Base-by-base conservation (phyloP, 2,329 filamentous ascomycete genomes). In the Pseudogymnoascus sp. region DNA sequence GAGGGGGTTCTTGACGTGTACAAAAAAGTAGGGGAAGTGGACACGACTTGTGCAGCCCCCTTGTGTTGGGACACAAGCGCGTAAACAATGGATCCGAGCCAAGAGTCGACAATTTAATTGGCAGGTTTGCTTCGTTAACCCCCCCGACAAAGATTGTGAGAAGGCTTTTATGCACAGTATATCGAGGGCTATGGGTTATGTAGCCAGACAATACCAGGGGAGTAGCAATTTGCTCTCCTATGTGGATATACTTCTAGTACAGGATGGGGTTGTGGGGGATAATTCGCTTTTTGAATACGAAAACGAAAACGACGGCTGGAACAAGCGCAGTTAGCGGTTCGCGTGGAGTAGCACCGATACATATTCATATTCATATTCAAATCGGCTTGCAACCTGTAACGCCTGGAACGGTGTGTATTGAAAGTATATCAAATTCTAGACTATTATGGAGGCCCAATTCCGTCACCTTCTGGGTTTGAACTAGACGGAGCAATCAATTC, bases 1-100 rank as follows among this genome's bases (percentile, higher is more conserved):
- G 53, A 33, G 19, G 61, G 59, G 46, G 50, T 33, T 56, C 50
- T 56, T 33, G 50, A 33, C 50, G n/a, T 56, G 50, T 56, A 56
- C 28, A 56, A 56, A 56, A 53, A 56, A 56, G 50, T 56, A 56
- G 50, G 50, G 50, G 50, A 56, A 56, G 50, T 56, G 50, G 50
- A 56, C 50, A 56, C 50, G 50, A 56, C 50, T 56, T 56, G 50
- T 56, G 50, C 50, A 56, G 50, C n/a, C 46, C 43, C 26, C 26
- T 53, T 28, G 46, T 11, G 26, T 16, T 31, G 46, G 46, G 26
- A 31, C 26, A 10, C 50, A 56, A 56, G 50, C 26, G 50, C 50
- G 50, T 56, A 56, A 56, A 56, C 26, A 56, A 56, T 56, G 50
- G 28, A 56, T 33, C 50, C 28, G 28, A 56, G 50, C 50, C 50